Percentiles rank a stretch among this genome's conserved stretches.
phyloP scores from a whole-genome alignment of 2,329 filamentous ascomycete genomes.

The Sporothrix brunneoviolacea region DNA sequence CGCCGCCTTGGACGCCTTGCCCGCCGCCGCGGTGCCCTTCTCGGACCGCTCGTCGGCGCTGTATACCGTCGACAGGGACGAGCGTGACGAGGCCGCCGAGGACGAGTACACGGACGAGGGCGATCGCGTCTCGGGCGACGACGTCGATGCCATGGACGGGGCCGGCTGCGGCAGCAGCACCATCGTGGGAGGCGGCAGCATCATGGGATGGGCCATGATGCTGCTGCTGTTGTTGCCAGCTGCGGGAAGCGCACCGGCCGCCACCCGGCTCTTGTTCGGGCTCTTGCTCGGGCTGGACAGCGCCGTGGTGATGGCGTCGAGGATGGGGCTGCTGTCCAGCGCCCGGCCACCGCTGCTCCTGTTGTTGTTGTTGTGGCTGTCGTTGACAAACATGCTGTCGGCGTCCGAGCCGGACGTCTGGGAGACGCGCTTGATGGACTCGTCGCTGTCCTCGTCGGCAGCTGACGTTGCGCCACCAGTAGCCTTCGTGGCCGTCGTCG shows the following conservation, averaged over 20 bases:
- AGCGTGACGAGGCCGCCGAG: slow-evolving; percentile 21
- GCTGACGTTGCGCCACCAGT: neutral
- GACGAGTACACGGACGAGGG: slow-evolving; percentile 13
- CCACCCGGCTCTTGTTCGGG: neutral
- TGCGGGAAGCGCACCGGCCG: neutral
- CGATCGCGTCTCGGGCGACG: slow-evolving; percentile 4
- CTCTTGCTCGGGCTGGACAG: slow-evolving; percentile 18
- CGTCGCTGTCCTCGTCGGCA: neutral
- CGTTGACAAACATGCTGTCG: slow-evolving; percentile 16
- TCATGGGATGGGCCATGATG: neutral
- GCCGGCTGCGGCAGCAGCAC: neutral
- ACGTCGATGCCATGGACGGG: neutral
- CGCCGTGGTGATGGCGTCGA: slow-evolving; percentile 9
- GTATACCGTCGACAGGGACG: slow-evolving; percentile 50
- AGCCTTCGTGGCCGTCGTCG: neutral
- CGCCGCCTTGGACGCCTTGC: neutral
- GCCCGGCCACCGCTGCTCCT: neutral
- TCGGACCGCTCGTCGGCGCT: slow-evolving; percentile 46
- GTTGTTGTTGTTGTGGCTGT: neutral
- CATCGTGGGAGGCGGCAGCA: neutral
- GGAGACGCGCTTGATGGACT: slow-evolving; percentile 8
- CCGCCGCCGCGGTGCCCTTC: slow-evolving; percentile 16
- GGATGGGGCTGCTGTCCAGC: neutral
- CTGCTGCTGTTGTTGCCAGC: neutral
- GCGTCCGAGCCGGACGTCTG: slow-evolving; percentile 12